Conservation (phyloP, 2,329 filamentous ascomycete species). For the Colletotrichum sp. region DNA sequence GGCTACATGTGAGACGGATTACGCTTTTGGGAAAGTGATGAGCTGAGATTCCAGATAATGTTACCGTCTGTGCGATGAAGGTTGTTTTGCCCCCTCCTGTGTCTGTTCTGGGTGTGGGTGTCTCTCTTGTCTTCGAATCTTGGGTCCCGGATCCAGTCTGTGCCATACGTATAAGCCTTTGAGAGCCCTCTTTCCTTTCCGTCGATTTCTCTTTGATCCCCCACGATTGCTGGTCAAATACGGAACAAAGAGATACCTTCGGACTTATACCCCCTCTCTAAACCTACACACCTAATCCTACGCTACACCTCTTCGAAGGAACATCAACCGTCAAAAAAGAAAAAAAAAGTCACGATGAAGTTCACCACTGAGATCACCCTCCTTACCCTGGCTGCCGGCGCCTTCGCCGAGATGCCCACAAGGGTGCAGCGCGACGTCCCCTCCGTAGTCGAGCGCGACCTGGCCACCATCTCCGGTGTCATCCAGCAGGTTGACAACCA, state of each 20-base stretch:
- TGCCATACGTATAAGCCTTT: constrained; percentile 17
- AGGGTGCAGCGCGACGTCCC: background rate
- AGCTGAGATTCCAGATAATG: constrained; percentile 15
- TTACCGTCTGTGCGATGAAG: constrained; percentile 15
- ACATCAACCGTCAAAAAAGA: background rate
- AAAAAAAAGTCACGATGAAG: constrained; percentile 18
- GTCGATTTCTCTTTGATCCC: background rate
- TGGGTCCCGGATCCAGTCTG: background rate
- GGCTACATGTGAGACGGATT: constrained; percentile 10
- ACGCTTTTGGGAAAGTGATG: constrained; percentile 21
- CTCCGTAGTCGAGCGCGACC: constrained; percentile 18
- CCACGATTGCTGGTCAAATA: constrained; percentile 16
- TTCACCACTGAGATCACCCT: constrained; percentile 22
- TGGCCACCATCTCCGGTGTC: constrained; percentile 20
- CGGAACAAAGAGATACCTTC: background rate
- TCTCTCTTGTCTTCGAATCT: background rate
- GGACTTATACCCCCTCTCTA: background rate
- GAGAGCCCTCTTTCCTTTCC: background rate
- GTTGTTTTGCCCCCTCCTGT: constrained; percentile 10
- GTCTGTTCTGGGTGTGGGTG: background rate
- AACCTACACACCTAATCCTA: background rate
- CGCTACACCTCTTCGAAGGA: background rate
- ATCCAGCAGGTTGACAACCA: constrained; percentile 18
- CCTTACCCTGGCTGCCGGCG: constrained; percentile 19
- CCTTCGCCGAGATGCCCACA: constrained; percentile 19